Evolutionary conservation across 2,329 filamentous ascomycete species (phyloP), one percentile per base, ranked within the genome.

Genomic region (Talaromyces islandicus): DNA sequence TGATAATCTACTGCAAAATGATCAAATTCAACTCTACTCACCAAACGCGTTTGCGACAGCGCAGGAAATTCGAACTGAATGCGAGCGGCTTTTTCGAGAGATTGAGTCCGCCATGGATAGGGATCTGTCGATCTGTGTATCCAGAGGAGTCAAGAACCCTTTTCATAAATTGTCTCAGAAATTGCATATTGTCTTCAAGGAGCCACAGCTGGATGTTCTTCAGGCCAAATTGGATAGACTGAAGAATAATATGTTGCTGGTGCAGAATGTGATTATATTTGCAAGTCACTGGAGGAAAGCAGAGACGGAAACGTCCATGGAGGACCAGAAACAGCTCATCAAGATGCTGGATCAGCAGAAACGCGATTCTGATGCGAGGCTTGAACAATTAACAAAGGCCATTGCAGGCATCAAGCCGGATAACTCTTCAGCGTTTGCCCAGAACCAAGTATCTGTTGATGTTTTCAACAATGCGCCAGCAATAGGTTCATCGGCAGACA

Each of bases 181-280:
- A 38, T 19, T 71, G 12, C 62, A 65, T 32, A 66, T 65, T 61
- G 64, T 65, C 2, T 58, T 69, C 32, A 57, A 66, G 17, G 63
- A 69, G 57, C 58, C 60, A 4, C 63, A 70, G 21, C 56, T 73
- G 53, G 63, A 68, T n/a, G 12, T 69, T 4, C 59, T 73, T 17
- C 57, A 63, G 9, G 58, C 63, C 12, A 72, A 73, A 57, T 60
- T 73, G 52, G 72, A 73, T n/a, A 63, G 67, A n/a, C 48, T 73
- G 25, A 73, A 73, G 50, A 64, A 61, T 7, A 72, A 67, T 11
- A 61, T 72, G 58, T 30, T 67, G n/a, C 54, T 74, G 25, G 65
- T 73, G 66, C 53, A 72, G 14, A 67, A 71, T 62, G 69, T 73
- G 1, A 65, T 73, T 38, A 70, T 67, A 32, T 71, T 71, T 59